phyloP scores from a whole-genome alignment of 2,329 filamentous ascomycete genomes.

The Fusarium longipes region DNA sequence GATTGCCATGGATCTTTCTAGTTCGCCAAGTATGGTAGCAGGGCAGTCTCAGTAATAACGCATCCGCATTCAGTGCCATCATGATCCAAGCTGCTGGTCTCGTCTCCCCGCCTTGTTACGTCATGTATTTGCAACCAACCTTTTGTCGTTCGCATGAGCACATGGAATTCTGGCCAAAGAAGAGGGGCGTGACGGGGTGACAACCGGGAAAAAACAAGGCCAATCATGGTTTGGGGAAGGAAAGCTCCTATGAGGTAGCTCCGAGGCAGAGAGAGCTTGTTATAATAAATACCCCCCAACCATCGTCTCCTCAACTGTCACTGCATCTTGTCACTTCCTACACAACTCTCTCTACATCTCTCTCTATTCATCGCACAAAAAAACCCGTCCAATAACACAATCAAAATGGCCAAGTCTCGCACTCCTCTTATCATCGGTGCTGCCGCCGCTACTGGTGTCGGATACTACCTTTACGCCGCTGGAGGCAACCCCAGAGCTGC shows the following conservation, averaged over 20 bases:
- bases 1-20: neutral
- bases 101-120: conserved; percentile 41
- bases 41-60: neutral
- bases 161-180: conserved; percentile 25
- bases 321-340: conserved; percentile 12
- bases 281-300: conserved; percentile 37
- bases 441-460: conserved; percentile 73
- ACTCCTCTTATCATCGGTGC: conserved; percentile 66
- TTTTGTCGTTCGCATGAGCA: conserved; percentile 34
- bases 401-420: conserved; percentile 57
- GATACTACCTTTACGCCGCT: conserved; percentile 92
- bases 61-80: conserved; percentile 28
- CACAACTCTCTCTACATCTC: conserved; percentile 1
- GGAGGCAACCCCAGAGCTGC: conserved; percentile 85
- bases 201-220: conserved; percentile 28
- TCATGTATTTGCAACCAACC: conserved; percentile 45
- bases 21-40: neutral
- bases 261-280: conserved; percentile 4
- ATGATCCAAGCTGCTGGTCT: conserved; percentile 26
- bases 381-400: neutral
- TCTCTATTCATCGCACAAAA: neutral
- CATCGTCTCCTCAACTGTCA: conserved; percentile 27
- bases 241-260: conserved; percentile 27
- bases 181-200: conserved; percentile 15
- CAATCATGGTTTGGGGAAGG: conserved; percentile 4